Evolutionary conservation across 192 early-diverging fungal genomes (phyloP), one percentile per base, ranked within the genome.

Genomic region (Backusella sp.): DNA sequence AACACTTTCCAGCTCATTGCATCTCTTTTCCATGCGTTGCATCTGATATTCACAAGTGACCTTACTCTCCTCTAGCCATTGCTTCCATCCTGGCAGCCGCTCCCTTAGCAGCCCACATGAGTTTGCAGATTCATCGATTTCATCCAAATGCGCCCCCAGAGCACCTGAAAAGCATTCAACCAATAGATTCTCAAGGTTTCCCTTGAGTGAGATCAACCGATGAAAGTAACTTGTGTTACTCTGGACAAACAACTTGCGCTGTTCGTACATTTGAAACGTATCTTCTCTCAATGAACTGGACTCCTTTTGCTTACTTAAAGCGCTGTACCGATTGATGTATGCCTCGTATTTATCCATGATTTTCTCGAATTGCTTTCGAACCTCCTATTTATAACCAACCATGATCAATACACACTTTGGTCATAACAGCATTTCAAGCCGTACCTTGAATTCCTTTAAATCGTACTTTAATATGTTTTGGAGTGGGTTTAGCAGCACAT

Each of bases 281-380:
- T 93, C 92, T 76, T 93, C 92, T 59, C 88, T 77, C 17, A 93
- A 71, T n/a, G 90, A 85, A 42, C 86, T 89, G 28, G 88, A 72
- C 81, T 93, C 92, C 49, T 93, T 93, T 65, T 85, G 84, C 30
- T 88, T 85, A 52, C 88, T 89, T 41, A 90, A 81, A 21, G 77
- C 74, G 26, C 81, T 84, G 70, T 93, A 93, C 73, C 84, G 87
- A 17, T 81, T 74, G 5, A 93, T 74, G 14, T 87, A 88, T 32
- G 79, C 88, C 80, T 93, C 92, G 74, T 93, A 93, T 59, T 82
- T 89, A 82, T 73, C 86, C 70, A 73, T 80, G 56, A 35, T 84
- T 83, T 52, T 92, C 84, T 76, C 82, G 82, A 76, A 81, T 77
- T 69, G 68, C 73, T 82, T 82, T 28, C 79, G 79, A 23, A 67